These are phyloP conservation scores for Eimeria tenella DNA, from an alignment of 169 alveolate species.

Conservation along the genomic window DNA sequence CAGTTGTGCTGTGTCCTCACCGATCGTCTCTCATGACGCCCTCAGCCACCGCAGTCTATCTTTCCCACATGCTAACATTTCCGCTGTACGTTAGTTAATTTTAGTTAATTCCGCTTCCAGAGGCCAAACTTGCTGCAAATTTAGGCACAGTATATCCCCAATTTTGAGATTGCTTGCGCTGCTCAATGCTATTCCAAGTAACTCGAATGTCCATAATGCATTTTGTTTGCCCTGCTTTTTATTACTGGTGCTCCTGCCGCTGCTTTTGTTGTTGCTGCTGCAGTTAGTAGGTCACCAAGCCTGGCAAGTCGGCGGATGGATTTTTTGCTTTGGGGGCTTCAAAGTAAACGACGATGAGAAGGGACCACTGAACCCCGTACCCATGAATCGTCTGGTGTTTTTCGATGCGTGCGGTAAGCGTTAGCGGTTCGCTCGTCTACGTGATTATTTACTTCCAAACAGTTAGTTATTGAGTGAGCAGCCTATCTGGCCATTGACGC, in stretches of 20 bases:
- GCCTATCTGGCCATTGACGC: no score
- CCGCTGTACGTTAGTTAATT: constrained; percentile 17
- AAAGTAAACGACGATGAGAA: constrained; percentile 9
- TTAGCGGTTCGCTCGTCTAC: no score
- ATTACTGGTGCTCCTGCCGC: background rate
- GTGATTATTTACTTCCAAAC: no score
- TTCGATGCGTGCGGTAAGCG: constrained; percentile 54
- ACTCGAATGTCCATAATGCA: no score
- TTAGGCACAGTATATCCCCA: no score
- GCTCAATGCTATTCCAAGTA: no score
- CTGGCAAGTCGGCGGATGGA: constrained; percentile 62
- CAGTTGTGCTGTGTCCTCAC: constrained; percentile 65
- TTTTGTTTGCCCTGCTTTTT: no score
- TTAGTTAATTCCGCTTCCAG: background rate
- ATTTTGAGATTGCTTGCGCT: no score
- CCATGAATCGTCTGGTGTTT: background rate
- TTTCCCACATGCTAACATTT: constrained; percentile 31
- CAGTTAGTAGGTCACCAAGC: constrained; percentile 72
- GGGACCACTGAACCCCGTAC: constrained; percentile 39
- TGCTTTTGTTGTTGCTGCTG: background rate
- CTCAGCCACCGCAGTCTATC: constrained; percentile 45
- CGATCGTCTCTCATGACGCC: constrained; percentile 42
- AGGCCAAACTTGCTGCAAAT: no score
- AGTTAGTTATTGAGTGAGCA: no score
- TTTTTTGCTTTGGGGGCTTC: constrained; percentile 54